Evolutionary conservation across 1,139 yeast genomes (phyloP).

Genomic region (Pichia sp.): DNA sequence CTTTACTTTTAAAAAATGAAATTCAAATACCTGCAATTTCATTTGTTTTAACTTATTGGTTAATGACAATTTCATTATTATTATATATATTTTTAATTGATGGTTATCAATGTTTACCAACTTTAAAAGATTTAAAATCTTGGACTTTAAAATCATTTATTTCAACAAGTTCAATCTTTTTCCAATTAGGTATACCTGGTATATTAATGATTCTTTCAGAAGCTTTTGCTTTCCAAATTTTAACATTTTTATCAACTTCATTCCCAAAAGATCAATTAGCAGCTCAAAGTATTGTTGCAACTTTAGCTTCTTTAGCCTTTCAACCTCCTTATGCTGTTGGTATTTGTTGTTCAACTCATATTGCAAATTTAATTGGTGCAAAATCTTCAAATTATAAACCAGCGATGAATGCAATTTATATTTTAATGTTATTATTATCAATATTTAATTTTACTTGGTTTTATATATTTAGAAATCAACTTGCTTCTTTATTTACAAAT

Average conservation of each 20-base stretch:
- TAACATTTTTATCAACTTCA: slow-evolving; percentile 60
- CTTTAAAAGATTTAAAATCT: slow-evolving; percentile 40
- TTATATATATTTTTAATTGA: slow-evolving; percentile 50
- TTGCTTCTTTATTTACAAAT: slow-evolving; percentile 60
- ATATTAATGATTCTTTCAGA: slow-evolving; percentile 82
- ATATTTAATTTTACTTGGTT: slow-evolving; percentile 46
- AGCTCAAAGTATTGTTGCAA: slow-evolving; percentile 83
- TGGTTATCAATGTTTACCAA: slow-evolving; percentile 50
- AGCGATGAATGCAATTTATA: slow-evolving; percentile 58
- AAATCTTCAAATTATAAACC: slow-evolving; percentile 40
- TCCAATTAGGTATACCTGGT: slow-evolving; percentile 70
- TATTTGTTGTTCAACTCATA: slow-evolving; percentile 76
- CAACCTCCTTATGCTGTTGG: slow-evolving; percentile 86
- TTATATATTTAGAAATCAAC: slow-evolving; percentile 42
- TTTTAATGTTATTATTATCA: slow-evolving; percentile 31
- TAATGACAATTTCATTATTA: slow-evolving; percentile 46
- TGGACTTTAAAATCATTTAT: slow-evolving; percentile 39
- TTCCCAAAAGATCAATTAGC: slow-evolving; percentile 77
- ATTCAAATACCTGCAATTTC: slow-evolving; percentile 60
- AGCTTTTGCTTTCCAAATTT: slow-evolving; percentile 75
- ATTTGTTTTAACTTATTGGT: slow-evolving; percentile 57
- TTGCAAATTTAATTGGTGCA: slow-evolving; percentile 83
- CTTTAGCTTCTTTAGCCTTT: slow-evolving; percentile 71
- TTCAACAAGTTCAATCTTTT: slow-evolving; percentile 57
- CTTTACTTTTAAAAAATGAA: slow-evolving; percentile 26